A percentile compares a stretch with the other conserved stretches of the same genome.
Evolutionary conservation across 306 rosid species (phyloP).

Genomic region (Lithocarpus polystachyus): DNA sequence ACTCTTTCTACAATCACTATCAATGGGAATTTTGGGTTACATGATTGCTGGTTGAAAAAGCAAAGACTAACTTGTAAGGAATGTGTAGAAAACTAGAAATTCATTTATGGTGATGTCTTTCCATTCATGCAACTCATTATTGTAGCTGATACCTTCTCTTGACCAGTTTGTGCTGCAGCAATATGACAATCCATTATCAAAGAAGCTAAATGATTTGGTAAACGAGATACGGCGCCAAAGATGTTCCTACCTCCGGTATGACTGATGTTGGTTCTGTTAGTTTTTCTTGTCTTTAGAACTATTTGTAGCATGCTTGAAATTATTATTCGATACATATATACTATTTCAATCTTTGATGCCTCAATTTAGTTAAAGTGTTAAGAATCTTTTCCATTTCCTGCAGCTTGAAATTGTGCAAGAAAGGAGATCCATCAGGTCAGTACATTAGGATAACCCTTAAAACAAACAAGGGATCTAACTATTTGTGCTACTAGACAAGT

Average conservation of each 20-base stretch:
- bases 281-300: constrained; percentile 12
- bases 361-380: background rate
- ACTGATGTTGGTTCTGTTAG: background rate
- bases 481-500: background rate
- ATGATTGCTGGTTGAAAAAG: too few relatives aligned
- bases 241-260: constrained; percentile 90
- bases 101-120: background rate
- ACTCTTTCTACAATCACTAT: too few relatives aligned
- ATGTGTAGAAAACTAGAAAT: background rate
- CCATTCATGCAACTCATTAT: background rate
- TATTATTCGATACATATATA: constrained; percentile 7
- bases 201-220: constrained; percentile 74
- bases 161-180: constrained; percentile 82
- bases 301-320: background rate
- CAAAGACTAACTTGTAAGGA: too few relatives aligned
- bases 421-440: constrained; percentile 96
- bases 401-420: constrained; percentile 90
- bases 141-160: constrained; percentile 12
- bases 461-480: background rate
- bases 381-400: constrained; percentile 15
- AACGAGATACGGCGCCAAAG: constrained; percentile 94
- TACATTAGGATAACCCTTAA: constrained; percentile 5
- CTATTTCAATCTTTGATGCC: background rate
- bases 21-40: too few relatives aligned
- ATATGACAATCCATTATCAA: constrained; percentile 63